Base-by-base conservation (phyloP, 1,284 basidiomycete genomes). In the Pseudozyma sp. region DNA sequence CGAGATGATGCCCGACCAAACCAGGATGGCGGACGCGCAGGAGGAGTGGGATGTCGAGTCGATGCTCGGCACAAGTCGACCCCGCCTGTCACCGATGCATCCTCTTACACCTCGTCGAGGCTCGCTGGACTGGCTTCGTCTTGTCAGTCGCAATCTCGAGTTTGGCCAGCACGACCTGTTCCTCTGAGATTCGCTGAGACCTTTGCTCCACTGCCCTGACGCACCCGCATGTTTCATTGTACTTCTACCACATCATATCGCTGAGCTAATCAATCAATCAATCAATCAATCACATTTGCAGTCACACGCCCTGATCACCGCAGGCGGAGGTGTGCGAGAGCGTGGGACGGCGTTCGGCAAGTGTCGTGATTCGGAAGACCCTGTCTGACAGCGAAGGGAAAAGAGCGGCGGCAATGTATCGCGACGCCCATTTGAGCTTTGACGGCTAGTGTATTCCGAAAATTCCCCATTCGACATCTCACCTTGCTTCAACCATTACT, bases 1-100 rank as follows among this genome's bases (percentile, higher is more conserved):
- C 9, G 54, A 63, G 19, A 47, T 66, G 7, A 43, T 58, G 57
- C 55, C 50, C 0, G 47, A 62, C 30, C 37, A 47, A 19, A 50
- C 47, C 6, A 33, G 44, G 19, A 46, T 54, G 58, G 45, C 6
- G 10, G 54, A 62, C 16, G 63, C 54, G n/a, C 58, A 71, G 33
- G 63, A 71, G 7, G 63, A 66, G 30, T 71, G 68, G 63, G 68
- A 71, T 19, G 63, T 71, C 42, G 68, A 71, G 37, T 58, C 63
- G 29, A 62, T 66, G 54, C 47, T 71, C 9, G 62, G 68, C 5
- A 52, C 59, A 13, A 53, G 44, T 44, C 58, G 42, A 39, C 68
- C 68, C 16, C 50, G 63, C 33, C 47, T 60, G 3, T 55, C 67
- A 9, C 45, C 52, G 9, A 64, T 52, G 61, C 56, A 69, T 45